Evolutionary conservation across 1,139 yeast species (phyloP).

Genomic region (Dujonia santamariae): DNA sequence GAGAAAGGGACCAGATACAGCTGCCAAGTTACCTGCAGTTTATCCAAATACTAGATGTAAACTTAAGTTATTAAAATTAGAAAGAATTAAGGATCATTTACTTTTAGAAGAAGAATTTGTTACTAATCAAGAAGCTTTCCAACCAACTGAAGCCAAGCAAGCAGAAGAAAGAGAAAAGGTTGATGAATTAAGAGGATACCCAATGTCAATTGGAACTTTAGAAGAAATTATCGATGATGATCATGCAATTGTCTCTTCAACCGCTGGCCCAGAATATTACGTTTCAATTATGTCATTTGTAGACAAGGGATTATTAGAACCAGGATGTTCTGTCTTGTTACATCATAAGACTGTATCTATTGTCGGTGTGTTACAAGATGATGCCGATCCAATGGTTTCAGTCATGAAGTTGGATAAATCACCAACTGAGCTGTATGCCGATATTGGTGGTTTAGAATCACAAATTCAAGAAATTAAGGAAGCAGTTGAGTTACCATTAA

Average conservation of each 20-base stretch:
- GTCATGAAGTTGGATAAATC: slow-evolving; percentile 98
- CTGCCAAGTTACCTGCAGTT: slow-evolving; percentile 82
- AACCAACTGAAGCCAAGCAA: slow-evolving; percentile 95
- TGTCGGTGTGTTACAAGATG: slow-evolving; percentile 95
- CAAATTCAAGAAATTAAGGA: slow-evolving; percentile 98
- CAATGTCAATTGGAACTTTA: slow-evolving; percentile 94
- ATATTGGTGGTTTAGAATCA: slow-evolving; percentile 93
- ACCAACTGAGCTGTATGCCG: slow-evolving; percentile 95
- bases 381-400: slow-evolving; percentile 96
- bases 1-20: slow-evolving; percentile 89
- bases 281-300: slow-evolving; percentile 97
- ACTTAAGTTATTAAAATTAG: slow-evolving; percentile 84
- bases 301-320: slow-evolving; percentile 92
- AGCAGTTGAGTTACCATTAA: slow-evolving; percentile 93
- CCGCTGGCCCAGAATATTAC: slow-evolving; percentile 96
- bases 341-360: slow-evolving; percentile 95
- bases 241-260: slow-evolving; percentile 95
- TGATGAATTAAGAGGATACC: slow-evolving; percentile 94
- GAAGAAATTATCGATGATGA: slow-evolving; percentile 98
- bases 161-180: slow-evolving; percentile 94
- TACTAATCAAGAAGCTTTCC: slow-evolving; percentile 88
- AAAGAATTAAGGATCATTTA: slow-evolving; percentile 93
- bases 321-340: slow-evolving; percentile 94
- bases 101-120: slow-evolving; percentile 95
- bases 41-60: slow-evolving; percentile 94